Evolutionary conservation across 208 protist genomes (phyloP), one percentile per base, ranked within the genome.

Genomic region (Trypanosoma rangeli): DNA sequence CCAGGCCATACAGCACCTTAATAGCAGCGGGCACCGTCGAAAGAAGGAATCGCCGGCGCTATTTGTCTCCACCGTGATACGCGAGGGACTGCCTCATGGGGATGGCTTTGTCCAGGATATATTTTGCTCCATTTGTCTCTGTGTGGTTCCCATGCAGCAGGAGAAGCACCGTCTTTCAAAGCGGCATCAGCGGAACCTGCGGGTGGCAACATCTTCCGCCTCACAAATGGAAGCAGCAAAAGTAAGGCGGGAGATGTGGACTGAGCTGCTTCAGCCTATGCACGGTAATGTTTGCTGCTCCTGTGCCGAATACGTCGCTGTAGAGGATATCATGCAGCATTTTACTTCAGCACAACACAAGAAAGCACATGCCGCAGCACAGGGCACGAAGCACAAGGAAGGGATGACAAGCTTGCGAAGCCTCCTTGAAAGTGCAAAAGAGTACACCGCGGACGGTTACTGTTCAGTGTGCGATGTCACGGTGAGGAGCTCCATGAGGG

Each of bases 281-380:
- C 20, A 52, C 39, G 64, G 64, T n/a, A 60, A 62, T 42, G 61
- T 70, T 26, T 70, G 64, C 42, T 70, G 64, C 26, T 61, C 33
- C 20, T 70, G 64, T 49, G 64, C 24, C 22, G 64, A 52, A 22
- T 61, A 70, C 64, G 53, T 70, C 35, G 22, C 64, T 42, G 35
- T 18, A 3, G 55, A 70, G 24, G 39, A 46, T 46, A 62, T 70
- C 26, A 50, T 54, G 53, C 22, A 22, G 33, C 64, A 70, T 37
- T 49, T 70, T 35, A 42, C 55, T 5, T 59, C 64, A 13, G 12
- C 9, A 35, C 24, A 22, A 26, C 63, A 68, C 50, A 68, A 59
- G 44, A 12, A 24, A 12, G 13, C 61, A 33, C 15, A n/a, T 12
- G 22, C 46, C 13, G 4, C 33, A 22, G 20, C 63, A 26, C 29